phyloP scores from a whole-genome alignment of 805 yeast species.

The Helenozyma baotianmanensis region DNA sequence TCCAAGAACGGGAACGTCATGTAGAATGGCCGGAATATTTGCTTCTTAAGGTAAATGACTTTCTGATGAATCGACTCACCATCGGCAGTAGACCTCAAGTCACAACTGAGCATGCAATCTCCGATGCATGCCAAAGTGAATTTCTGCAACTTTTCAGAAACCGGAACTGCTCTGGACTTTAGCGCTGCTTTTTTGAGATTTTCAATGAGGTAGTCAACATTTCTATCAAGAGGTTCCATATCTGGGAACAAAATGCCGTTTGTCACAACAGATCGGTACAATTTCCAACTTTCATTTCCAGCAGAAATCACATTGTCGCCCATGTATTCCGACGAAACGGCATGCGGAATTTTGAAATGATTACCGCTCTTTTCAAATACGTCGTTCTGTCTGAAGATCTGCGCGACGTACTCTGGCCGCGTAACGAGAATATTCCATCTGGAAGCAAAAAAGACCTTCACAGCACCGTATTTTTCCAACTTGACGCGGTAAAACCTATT shows the following conservation, averaged over 20 bases:
- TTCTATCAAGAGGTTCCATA: conserved; percentile 30
- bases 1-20: conserved; percentile 56
- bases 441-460: conserved; percentile 54
- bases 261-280: conserved; percentile 42
- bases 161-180: conserved; percentile 7
- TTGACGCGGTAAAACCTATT: conserved; percentile 38
- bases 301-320: conserved; percentile 61
- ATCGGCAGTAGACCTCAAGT: conserved; percentile 36
- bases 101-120: conserved; percentile 46
- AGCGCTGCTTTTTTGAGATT: conserved; percentile 13
- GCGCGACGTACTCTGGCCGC: conserved; percentile 42
- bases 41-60: conserved; percentile 43
- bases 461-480: conserved; percentile 52
- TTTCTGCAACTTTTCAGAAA: conserved; percentile 43
- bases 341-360: conserved; percentile 52
- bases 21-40: conserved; percentile 51
- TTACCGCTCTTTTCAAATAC: conserved; percentile 57
- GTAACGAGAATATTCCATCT: conserved; percentile 57
- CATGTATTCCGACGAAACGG: conserved; percentile 50
- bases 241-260: conserved; percentile 50
- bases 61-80: conserved; percentile 33
- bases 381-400: conserved; percentile 46
- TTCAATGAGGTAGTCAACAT: conserved; percentile 31
- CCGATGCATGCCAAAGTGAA: conserved; percentile 47
- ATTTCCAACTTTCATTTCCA: conserved; percentile 49